Percentiles rank a stretch among this genome's conserved stretches.
These are phyloP conservation scores for Phoma herbarum DNA, from an alignment of 2,329 filamentous ascomycete species.

Conservation along the genomic window DNA sequence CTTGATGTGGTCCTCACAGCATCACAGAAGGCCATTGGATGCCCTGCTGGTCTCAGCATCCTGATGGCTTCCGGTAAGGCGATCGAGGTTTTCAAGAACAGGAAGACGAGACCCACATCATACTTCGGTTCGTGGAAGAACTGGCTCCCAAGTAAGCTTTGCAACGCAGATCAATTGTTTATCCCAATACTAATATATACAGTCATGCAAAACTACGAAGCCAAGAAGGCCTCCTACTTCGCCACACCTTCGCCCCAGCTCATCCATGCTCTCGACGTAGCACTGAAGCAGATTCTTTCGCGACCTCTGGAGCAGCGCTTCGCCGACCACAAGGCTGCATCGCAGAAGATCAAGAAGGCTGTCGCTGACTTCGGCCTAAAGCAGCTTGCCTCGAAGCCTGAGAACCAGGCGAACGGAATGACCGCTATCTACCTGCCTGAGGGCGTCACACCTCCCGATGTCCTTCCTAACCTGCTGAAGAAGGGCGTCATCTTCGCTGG, in stretches of 20 bases:
- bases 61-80: conserved; percentile 91
- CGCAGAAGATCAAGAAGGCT: conserved; percentile 85
- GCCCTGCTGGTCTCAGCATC: conserved; percentile 92
- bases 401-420: conserved; percentile 97
- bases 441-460: conserved; percentile 77
- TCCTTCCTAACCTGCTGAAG: conserved; percentile 84
- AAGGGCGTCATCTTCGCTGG: conserved; percentile 94
- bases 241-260: conserved; percentile 95
- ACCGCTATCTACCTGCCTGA: conserved; percentile 96
- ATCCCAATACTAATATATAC: conserved; percentile 27
- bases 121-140: conserved; percentile 99
- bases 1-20: conserved; percentile 93
- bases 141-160: conserved; percentile 80
- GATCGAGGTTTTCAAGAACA: conserved; percentile 78
- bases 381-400: conserved; percentile 83
- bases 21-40: conserved; percentile 96
- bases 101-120: conserved; percentile 81
- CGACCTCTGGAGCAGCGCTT: conserved; percentile 83
- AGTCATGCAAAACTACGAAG: conserved; percentile 99
- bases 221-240: conserved; percentile 97
- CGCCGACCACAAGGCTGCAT: conserved; percentile 78
- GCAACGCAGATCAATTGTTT: background rate
- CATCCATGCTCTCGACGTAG: conserved; percentile 89
- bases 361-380: conserved; percentile 82
- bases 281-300: conserved; percentile 85